A percentile compares a stretch with the other conserved stretches of the same genome.
Conservation (phyloP, 2,329 filamentous ascomycete species). For the Pseudogymnoascus sp. region DNA sequence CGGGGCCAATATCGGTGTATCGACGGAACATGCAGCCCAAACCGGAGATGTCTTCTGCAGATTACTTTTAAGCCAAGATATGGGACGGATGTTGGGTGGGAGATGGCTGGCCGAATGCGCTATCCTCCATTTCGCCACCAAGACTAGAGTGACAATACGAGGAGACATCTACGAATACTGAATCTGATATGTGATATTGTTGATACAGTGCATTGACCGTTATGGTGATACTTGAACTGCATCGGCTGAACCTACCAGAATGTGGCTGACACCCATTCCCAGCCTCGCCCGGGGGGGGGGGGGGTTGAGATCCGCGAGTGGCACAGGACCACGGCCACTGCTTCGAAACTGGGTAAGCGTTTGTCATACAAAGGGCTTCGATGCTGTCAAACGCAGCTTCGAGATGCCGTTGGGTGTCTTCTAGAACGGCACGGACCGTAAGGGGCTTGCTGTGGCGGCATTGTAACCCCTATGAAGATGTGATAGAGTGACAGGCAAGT, state of each 20-base stretch:
- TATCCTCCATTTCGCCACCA: not conserved
- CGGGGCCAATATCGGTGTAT: not conserved
- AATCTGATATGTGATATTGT: not conserved
- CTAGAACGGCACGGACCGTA: slow-evolving; percentile 1
- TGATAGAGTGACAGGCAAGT: not conserved
- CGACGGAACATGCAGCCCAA: not conserved
- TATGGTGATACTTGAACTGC: not conserved
- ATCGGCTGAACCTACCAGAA: not conserved
- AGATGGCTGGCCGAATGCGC: not conserved
- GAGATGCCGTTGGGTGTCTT: not conserved
- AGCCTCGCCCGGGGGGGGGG: not conserved
- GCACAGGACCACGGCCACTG: not conserved
- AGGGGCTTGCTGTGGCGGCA: not conserved
- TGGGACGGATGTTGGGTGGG: not conserved
- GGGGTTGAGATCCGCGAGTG: not conserved
- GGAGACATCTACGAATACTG: not conserved
- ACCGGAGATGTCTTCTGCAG: not conserved
- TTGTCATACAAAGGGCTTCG: not conserved
- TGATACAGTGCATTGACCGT: not conserved
- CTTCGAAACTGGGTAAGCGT: not conserved
- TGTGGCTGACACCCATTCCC: slow-evolving; percentile 1
- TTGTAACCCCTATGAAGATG: not conserved
- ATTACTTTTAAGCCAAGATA: not conserved
- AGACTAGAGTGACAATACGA: not conserved
- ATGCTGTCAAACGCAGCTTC: not conserved